Conservation (phyloP, 83 land plant genomes). For the Thuja plicata region DNA sequence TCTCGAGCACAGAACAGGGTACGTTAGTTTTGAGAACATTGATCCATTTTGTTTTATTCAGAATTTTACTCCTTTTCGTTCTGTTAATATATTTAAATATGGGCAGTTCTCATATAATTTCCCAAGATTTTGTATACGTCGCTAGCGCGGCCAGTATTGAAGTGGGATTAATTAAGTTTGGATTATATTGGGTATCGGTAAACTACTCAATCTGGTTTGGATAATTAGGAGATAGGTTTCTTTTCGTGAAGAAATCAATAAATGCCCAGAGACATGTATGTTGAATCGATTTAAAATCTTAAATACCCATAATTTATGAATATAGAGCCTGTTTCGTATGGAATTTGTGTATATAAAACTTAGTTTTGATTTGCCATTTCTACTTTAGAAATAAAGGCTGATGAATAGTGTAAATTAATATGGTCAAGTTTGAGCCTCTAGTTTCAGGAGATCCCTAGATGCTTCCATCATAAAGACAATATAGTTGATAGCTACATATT, state of each 20-base stretch:
- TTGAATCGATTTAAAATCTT: not conserved
- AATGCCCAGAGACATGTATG: not conserved
- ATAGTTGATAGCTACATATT: not conserved
- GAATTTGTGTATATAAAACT: not conserved
- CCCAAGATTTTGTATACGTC: not conserved
- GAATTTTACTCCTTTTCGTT: not conserved
- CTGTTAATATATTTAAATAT: not conserved
- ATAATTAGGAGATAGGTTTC: not conserved
- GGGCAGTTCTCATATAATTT: not conserved
- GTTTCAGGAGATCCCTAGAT: not conserved
- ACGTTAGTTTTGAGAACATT: not conserved
- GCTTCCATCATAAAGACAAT: not conserved
- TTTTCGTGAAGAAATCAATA: not conserved
- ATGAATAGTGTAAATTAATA: not conserved
- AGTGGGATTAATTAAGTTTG: not conserved
- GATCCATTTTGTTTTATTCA: not conserved
- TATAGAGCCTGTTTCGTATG: not conserved
- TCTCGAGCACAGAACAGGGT: slow-evolving; percentile 75
- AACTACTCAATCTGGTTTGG: not conserved
- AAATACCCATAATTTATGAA: not conserved
- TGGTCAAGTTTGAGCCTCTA: not conserved
- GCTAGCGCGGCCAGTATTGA: not conserved
- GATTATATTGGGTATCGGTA: not conserved
- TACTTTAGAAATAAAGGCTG: too few relatives aligned
- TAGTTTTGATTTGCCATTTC: not conserved